A percentile compares a stretch with the other conserved stretches of the same genome.
Conservation (phyloP, 139 green algal species). For the Tetraselmis chui region DNA sequence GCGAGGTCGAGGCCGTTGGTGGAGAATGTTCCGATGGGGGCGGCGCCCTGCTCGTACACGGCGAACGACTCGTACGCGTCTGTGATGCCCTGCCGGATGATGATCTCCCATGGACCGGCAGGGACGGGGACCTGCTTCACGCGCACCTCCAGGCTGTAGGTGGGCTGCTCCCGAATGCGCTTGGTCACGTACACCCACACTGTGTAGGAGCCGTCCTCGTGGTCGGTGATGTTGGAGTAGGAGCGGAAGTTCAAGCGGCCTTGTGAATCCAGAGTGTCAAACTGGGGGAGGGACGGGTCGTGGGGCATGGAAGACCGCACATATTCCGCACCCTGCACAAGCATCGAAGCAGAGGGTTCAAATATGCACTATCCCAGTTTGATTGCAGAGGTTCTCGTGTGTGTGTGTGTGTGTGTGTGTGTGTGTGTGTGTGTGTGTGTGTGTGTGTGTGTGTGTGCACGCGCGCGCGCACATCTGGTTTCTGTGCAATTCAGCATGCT, state of each 20-base stretch:
- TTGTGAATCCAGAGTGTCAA: background rate
- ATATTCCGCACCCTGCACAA: slow-evolving; percentile 9
- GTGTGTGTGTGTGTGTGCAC: too few relatives aligned
- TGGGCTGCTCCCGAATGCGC: slow-evolving; percentile 6
- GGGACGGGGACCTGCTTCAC: slow-evolving; percentile 5
- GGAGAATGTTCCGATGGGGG: background rate
- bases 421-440: too few relatives aligned
- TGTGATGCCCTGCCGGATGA: slow-evolving; percentile 5
- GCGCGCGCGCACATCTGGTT: too few relatives aligned
- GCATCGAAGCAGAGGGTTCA: too few relatives aligned
- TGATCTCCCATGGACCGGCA: background rate
- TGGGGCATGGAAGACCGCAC: background rate
- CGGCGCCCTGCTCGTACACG: background rate
- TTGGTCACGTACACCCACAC: background rate
- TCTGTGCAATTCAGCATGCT: too few relatives aligned
- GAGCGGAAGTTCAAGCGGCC: background rate
- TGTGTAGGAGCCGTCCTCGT: slow-evolving; percentile 1
- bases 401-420: too few relatives aligned
- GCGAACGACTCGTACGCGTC: background rate
- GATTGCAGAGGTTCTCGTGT: too few relatives aligned
- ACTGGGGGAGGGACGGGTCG: background rate
- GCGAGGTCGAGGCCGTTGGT: background rate
- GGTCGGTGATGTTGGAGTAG: slow-evolving; percentile 10
- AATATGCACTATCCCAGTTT: too few relatives aligned
- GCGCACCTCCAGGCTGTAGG: slow-evolving; percentile 5